Percentiles rank a stretch among this genome's conserved stretches.
phyloP scores from a whole-genome alignment of 495 filamentous ascomycete species.

The Hypomontagnella submonticulosa region DNA sequence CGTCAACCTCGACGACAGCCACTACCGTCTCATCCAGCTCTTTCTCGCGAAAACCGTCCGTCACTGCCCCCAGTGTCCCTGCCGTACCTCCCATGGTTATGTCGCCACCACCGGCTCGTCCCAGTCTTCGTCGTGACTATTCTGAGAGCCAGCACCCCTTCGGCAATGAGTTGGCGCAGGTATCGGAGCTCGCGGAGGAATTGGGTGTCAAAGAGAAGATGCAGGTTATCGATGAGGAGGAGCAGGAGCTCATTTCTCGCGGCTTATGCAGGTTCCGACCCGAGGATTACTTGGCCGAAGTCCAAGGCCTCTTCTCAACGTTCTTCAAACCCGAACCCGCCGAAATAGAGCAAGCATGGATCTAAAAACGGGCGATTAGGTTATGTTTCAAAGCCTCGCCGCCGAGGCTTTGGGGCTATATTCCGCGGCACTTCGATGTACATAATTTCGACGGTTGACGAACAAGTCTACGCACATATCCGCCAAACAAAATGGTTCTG shows the following conservation, averaged over 20 bases:
- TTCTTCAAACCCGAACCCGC: slow-evolving; percentile 49
- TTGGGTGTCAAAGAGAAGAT: slow-evolving; percentile 72
- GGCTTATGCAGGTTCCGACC: slow-evolving; percentile 81
- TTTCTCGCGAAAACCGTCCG: slow-evolving; percentile 51
- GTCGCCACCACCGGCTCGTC: slow-evolving; percentile 49
- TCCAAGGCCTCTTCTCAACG: slow-evolving; percentile 71
- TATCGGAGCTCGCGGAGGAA: slow-evolving; percentile 87
- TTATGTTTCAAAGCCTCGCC: slow-evolving; percentile 16
- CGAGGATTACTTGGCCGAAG: slow-evolving; percentile 85
- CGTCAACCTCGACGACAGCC: slow-evolving; percentile 60
- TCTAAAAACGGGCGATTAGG: slow-evolving; percentile 31
- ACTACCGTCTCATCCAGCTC: slow-evolving; percentile 50
- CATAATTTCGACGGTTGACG: slow-evolving; percentile 46
- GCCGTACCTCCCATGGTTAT: slow-evolving; percentile 44
- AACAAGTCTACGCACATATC: slow-evolving; percentile 37
- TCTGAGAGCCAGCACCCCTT: slow-evolving; percentile 65
- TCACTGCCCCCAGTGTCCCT: slow-evolving; percentile 24
- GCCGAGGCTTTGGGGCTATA: slow-evolving; percentile 19
- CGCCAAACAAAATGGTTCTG: slow-evolving; percentile 7
- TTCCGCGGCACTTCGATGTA: slow-evolving; percentile 47
- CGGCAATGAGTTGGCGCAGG: slow-evolving; percentile 77
- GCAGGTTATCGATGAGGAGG: slow-evolving; percentile 76
- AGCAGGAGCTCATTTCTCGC: slow-evolving; percentile 68
- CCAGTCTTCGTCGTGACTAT: slow-evolving; percentile 45
- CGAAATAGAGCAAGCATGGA: slow-evolving; percentile 44